Conservation (phyloP, 2,329 filamentous ascomycete genomes). For the Pseudonectria foliicola region DNA sequence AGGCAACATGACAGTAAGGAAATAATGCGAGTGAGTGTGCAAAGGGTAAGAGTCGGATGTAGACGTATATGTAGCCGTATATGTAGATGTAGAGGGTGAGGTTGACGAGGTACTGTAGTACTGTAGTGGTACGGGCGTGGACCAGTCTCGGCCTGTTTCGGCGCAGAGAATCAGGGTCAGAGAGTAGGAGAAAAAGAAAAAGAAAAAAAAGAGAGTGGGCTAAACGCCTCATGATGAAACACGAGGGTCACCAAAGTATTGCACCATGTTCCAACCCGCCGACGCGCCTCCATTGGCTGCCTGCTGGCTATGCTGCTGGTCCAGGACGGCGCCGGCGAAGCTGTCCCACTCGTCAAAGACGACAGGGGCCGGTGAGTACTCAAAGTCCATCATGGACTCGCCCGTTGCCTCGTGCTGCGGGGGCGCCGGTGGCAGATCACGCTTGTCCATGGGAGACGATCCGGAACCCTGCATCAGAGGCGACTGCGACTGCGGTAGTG, state of each 20-base stretch:
- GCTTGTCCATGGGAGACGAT: slow-evolving; percentile 28
- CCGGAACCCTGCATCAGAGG: slow-evolving; percentile 14
- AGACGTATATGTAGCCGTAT: too few relatives aligned
- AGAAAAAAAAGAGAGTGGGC: slow-evolving; percentile 11
- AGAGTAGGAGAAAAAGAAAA: slow-evolving; percentile 10
- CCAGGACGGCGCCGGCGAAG: slow-evolving; percentile 28
- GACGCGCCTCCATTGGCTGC: slow-evolving; percentile 8
- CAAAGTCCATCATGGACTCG: slow-evolving; percentile 36
- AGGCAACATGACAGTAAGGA: too few relatives aligned
- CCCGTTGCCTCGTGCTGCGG: slow-evolving; percentile 15
- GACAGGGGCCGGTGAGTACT: slow-evolving; percentile 32
- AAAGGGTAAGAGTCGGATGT: too few relatives aligned
- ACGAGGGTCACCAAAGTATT: slow-evolving; percentile 27
- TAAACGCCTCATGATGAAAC: slow-evolving; percentile 21
- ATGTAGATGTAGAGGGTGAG: too few relatives aligned
- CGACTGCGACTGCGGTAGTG: slow-evolving; percentile 19
- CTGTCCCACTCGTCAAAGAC: slow-evolving; percentile 37
- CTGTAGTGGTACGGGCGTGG: too few relatives aligned
- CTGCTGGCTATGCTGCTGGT: slow-evolving; percentile 22
- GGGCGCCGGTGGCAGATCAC: slow-evolving; percentile 28
- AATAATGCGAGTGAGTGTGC: too few relatives aligned
- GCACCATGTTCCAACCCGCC: slow-evolving; percentile 27
- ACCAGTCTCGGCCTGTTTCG: too few relatives aligned
- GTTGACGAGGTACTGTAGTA: too few relatives aligned
- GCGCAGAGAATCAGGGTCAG: slow-evolving; percentile 10